A percentile compares a stretch with the other conserved stretches of the same genome.
Conservation (phyloP, 1,284 basidiomycete genomes). For the Porogramme epimiltina region DNA sequence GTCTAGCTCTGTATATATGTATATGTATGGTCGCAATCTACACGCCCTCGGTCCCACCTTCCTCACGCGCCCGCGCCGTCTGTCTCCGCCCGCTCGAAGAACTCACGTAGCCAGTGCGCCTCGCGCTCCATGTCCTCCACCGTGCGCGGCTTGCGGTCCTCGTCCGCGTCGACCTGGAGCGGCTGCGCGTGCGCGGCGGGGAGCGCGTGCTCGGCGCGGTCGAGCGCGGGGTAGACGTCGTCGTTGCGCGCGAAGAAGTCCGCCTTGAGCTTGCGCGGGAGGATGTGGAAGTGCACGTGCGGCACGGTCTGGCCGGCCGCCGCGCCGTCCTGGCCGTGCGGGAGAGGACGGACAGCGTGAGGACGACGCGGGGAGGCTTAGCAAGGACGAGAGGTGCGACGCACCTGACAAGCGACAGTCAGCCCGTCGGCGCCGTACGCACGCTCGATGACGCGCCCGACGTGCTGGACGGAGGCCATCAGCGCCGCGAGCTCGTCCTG, state of each 20-base stretch:
- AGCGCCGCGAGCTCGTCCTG: constrained; percentile 75
- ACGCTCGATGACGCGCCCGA: constrained; percentile 68
- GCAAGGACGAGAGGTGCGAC: constrained; percentile 8
- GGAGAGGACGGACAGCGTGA: neutral
- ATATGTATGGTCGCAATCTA: neutral
- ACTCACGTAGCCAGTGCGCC: constrained; percentile 35
- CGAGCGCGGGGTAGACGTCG: constrained; percentile 78
- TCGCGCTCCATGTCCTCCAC: constrained; percentile 40
- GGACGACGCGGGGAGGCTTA: neutral
- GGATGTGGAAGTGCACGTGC: constrained; percentile 89
- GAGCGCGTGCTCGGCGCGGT: constrained; percentile 61
- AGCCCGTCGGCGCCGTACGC: constrained; percentile 77
- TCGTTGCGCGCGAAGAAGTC: constrained; percentile 78
- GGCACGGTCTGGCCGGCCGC: constrained; percentile 87
- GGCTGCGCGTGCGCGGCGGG: constrained; percentile 35
- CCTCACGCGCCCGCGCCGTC: neutral
- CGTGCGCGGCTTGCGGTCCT: constrained; percentile 65
- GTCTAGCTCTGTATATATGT: neutral
- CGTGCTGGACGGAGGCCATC: constrained; percentile 75
- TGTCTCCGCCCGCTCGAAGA: constrained; percentile 29
- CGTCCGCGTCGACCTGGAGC: constrained; percentile 66
- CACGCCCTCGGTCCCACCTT: neutral
- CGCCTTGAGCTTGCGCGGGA: constrained; percentile 74
- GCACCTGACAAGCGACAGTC: constrained; percentile 83
- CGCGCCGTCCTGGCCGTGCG: constrained; percentile 68